Base-by-base conservation (phyloP, 768 basidiomycete genomes). In the Holtermannia corniformis region DNA sequence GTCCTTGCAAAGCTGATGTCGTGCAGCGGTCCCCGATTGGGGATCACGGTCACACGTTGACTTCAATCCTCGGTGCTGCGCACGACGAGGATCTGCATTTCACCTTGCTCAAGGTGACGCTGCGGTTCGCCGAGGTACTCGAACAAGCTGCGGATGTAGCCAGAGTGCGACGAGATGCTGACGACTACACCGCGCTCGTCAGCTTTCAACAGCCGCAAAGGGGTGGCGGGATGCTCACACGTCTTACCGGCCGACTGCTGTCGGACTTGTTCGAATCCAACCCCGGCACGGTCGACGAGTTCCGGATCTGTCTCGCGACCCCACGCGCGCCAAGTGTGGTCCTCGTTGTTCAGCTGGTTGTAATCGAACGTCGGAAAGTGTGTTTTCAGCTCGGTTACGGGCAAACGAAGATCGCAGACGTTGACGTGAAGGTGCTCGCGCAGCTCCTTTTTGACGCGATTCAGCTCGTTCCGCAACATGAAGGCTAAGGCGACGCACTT, bases 21-120 rank as follows among this genome's bases (percentile, higher is more conserved):
- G n/a, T n/a, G n/a, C n/a, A n/a, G n/a, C n/a, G n/a, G n/a, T n/a
- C n/a, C n/a, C n/a, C n/a, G n/a, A n/a, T n/a, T n/a, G n/a, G n/a
- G n/a, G n/a, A n/a, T n/a, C n/a, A n/a, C n/a, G n/a, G n/a, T n/a
- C n/a, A n/a, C n/a, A n/a, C n/a, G n/a, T n/a, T n/a, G n/a, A n/a
- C n/a, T n/a, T n/a, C n/a, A n/a, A n/a, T n/a, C n/a, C n/a, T n/a
- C n/a, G n/a, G n/a, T n/a, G n/a, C n/a, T n/a, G n/a, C n/a, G n/a
- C n/a, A 63, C 28, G n/a, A 63, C 62, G 4, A 63, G 45, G 11
- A 63, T 54, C 47, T 63, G 60, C 62, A 63, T 63, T 50, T 63
- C 59, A 3, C 62, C 56, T 5, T 58, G 54, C 32, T 23, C 41
- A 4, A 63, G 19, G 5, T 28, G 25, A n/a, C 54, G 42, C 1